phyloP scores from a whole-genome alignment of 768 basidiomycete genomes.

The Coprinopsis marcescibilis region DNA sequence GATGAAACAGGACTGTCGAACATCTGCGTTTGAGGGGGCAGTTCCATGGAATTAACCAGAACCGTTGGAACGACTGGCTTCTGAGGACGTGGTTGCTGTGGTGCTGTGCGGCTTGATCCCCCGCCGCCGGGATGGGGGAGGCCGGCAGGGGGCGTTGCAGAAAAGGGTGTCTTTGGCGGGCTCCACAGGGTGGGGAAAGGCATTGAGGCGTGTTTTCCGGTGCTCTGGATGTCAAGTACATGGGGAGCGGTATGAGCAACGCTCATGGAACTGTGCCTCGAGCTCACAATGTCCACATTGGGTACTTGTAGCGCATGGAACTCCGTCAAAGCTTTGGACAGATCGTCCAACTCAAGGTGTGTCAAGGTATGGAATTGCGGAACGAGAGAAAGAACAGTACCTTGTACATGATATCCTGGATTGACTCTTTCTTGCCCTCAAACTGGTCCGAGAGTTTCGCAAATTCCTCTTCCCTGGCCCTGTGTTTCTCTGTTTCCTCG shows the following conservation, averaged over 20 bases:
- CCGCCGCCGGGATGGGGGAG: background rate
- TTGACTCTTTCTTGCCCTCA: constrained; percentile 60
- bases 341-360: constrained; percentile 47
- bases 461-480: constrained; percentile 62
- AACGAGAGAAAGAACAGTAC: constrained; percentile 25
- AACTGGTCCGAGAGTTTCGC: constrained; percentile 62
- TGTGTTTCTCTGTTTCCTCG: constrained; percentile 50
- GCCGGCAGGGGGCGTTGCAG: background rate
- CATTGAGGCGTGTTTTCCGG: constrained; percentile 8
- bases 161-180: constrained; percentile 4
- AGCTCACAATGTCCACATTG: constrained; percentile 33
- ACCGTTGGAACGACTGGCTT: constrained; percentile 18
- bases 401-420: constrained; percentile 70
- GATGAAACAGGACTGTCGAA: constrained; percentile 35
- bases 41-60: constrained; percentile 27
- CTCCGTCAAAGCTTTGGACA: constrained; percentile 44
- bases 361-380: background rate
- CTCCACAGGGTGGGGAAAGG: constrained; percentile 3
- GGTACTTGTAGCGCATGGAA: constrained; percentile 47
- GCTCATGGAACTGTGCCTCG: constrained; percentile 23
- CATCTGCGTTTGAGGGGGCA: constrained; percentile 24
- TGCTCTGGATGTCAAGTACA: constrained; percentile 8
- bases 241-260: constrained; percentile 5
- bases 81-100: background rate
- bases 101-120: background rate